phyloP scores from a whole-genome alignment of 257 asterid genomes.

The Paraleonurus japonicus region DNA sequence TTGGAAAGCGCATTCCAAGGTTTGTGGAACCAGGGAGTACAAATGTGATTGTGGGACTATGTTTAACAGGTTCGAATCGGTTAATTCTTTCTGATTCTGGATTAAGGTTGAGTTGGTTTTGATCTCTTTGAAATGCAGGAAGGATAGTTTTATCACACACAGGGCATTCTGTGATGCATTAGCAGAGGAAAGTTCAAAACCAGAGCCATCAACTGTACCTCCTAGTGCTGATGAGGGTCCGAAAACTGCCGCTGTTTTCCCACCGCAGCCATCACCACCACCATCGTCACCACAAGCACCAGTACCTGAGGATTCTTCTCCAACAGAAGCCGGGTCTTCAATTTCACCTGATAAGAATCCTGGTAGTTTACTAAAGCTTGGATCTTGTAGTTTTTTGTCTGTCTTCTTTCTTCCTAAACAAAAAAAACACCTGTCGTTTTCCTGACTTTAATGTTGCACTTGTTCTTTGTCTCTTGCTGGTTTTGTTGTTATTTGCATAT shows the following conservation, averaged over 20 bases:
- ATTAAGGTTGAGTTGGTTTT: not conserved
- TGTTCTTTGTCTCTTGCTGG: slow-evolving; percentile 53
- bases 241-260: not conserved
- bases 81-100: not conserved
- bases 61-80: slow-evolving; percentile 53
- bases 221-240: slow-evolving; percentile 28
- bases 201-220: slow-evolving; percentile 34
- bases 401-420: slow-evolving; percentile 31
- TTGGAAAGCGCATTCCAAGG: slow-evolving; percentile 88
- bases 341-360: slow-evolving; percentile 41
- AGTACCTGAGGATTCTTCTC: slow-evolving; percentile 28
- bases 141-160: slow-evolving; percentile 90
- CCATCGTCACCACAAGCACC: slow-evolving; percentile 14
- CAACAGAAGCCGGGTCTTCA: slow-evolving; percentile 33
- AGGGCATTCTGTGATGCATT: slow-evolving; percentile 90
- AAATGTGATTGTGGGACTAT: slow-evolving; percentile 89
- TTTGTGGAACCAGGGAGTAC: slow-evolving; percentile 87
- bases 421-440: slow-evolving; percentile 36
- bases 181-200: slow-evolving; percentile 71
- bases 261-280: not conserved
- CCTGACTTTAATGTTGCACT: slow-evolving; percentile 38
- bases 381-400: slow-evolving; percentile 8
- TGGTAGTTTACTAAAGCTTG: slow-evolving; percentile 47
- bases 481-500: slow-evolving; percentile 50
- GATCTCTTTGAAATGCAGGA: slow-evolving; percentile 48